A percentile compares a stretch with the other conserved stretches of the same genome.
phyloP scores from a whole-genome alignment of 2,329 filamentous ascomycete species.

The Pseudonectria buxi region DNA sequence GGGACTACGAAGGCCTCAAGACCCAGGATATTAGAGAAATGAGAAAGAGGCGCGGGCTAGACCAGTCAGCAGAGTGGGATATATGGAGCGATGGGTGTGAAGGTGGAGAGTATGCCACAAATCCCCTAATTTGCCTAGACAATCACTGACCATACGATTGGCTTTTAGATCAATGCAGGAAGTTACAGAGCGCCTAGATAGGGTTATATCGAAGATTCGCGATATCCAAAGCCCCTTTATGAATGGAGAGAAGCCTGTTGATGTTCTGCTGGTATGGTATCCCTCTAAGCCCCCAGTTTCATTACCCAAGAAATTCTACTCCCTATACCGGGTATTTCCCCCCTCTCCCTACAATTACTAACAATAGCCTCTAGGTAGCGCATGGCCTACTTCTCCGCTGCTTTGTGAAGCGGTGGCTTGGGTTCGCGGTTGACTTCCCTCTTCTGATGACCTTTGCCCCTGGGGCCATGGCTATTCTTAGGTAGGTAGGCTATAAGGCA shows the following conservation, averaged over 20 bases:
- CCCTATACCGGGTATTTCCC: no score
- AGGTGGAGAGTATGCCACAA: slow-evolving; percentile 43
- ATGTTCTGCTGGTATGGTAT: slow-evolving; percentile 26
- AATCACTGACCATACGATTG: slow-evolving; percentile 2
- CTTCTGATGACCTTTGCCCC: slow-evolving; percentile 38
- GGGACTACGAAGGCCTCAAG: slow-evolving; percentile 53
- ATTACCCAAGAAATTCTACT: no score
- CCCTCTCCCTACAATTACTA: no score
- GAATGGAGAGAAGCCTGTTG: slow-evolving; percentile 30
- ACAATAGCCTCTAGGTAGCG: slow-evolving; percentile 26
- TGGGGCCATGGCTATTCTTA: slow-evolving; percentile 33
- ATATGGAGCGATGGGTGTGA: slow-evolving; percentile 55
- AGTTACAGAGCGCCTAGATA: slow-evolving; percentile 34
- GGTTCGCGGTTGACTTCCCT: slow-evolving; percentile 32
- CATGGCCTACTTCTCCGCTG: slow-evolving; percentile 39
- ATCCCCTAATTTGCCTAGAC: slow-evolving; percentile 6
- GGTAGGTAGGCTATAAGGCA: no score
- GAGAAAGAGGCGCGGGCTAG: slow-evolving; percentile 41
- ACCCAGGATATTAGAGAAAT: slow-evolving; percentile 41
- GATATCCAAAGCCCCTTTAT: slow-evolving; percentile 32
- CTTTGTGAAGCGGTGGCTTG: slow-evolving; percentile 40
- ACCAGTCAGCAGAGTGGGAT: slow-evolving; percentile 39
- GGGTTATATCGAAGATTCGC: slow-evolving; percentile 33
- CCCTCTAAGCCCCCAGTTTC: no score
- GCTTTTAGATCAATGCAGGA: slow-evolving; percentile 24